Percentiles rank a stretch among this genome's conserved stretches.
phyloP scores from a whole-genome alignment of 768 basidiomycete species.

The Hydnomerulius pinastri region DNA sequence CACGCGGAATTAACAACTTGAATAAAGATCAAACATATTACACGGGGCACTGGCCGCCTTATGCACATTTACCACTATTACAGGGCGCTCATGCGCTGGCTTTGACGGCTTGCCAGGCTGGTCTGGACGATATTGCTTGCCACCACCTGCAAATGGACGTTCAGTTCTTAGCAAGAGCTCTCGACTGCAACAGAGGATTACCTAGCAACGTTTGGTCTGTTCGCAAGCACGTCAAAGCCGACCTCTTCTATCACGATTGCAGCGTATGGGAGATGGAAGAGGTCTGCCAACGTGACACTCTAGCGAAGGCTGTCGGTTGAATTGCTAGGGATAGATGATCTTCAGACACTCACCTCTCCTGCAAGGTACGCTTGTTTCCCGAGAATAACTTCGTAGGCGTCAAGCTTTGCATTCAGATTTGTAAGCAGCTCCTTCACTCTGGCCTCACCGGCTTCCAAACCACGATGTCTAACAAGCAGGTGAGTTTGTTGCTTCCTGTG shows the following conservation, averaged over 20 bases:
- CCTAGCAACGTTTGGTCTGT: slow-evolving; percentile 15
- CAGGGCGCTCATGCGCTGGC: slow-evolving; percentile 23
- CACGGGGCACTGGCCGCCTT: too few species aligned
- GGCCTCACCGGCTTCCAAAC: slow-evolving; percentile 22
- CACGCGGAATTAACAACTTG: too few species aligned
- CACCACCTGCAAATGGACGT: slow-evolving; percentile 42
- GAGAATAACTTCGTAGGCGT: slow-evolving; percentile 53
- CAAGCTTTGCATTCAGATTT: slow-evolving; percentile 37
- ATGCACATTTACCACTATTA: too few species aligned
- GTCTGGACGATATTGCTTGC: slow-evolving; percentile 43
- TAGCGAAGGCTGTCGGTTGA: slow-evolving; percentile 12
- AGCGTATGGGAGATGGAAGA: slow-evolving; percentile 42
- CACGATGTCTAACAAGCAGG: slow-evolving; percentile 2
- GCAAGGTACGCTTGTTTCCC: slow-evolving; percentile 52
- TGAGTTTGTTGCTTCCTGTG: too few species aligned
- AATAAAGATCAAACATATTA: too few species aligned
- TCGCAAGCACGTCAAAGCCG: slow-evolving; percentile 6
- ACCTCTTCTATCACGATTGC: slow-evolving; percentile 11
- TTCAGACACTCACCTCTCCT: slow-evolving; percentile 43
- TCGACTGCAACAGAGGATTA: neutral
- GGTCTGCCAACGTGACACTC: slow-evolving; percentile 43
- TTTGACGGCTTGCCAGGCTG: slow-evolving; percentile 46
- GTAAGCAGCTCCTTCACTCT: slow-evolving; percentile 13
- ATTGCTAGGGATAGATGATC: neutral
- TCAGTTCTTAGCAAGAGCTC: neutral